Evolutionary conservation across 2,329 filamentous ascomycete species (phyloP).

Genomic region (Sclerotinia borealis): DNA sequence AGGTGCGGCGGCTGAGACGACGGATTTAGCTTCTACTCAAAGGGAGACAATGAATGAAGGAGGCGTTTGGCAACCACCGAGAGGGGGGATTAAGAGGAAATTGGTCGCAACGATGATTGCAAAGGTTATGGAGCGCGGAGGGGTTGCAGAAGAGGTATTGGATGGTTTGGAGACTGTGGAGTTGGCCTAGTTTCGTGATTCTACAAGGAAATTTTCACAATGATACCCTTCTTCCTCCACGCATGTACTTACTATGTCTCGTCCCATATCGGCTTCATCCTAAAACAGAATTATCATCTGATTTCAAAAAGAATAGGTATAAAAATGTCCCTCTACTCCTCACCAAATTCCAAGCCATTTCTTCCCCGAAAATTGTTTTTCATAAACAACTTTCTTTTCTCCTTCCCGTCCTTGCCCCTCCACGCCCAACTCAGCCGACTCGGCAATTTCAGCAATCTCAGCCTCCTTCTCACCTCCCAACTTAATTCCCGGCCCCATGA

Average conservation of each 20-base stretch:
- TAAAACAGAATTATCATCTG: not conserved
- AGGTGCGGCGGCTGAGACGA: conserved; percentile 35
- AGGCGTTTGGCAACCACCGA: conserved; percentile 79
- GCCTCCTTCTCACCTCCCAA: conserved; percentile 18
- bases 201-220: conserved; percentile 13
- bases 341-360: conserved; percentile 83
- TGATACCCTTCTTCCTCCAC: conserved; percentile 11
- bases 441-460: not conserved
- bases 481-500: conserved; percentile 31
- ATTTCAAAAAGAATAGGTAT: not conserved
- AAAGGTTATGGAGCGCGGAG: conserved; percentile 67
- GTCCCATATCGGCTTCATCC: not conserved
- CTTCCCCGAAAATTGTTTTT: conserved; percentile 54
- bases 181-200: conserved; percentile 42
- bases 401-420: conserved; percentile 23
- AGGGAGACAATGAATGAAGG: conserved; percentile 53
- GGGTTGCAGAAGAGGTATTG: conserved; percentile 81
- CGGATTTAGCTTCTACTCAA: conserved; percentile 38
- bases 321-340: conserved; percentile 6
- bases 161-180: conserved; percentile 74
- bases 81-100: conserved; percentile 73
- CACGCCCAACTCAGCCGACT: not conserved
- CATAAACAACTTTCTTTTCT: conserved; percentile 32
- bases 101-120: conserved; percentile 70
- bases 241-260: not conserved